A percentile compares a stretch with the other conserved stretches of the same genome.
Evolutionary conservation across 2,329 filamentous ascomycete species (phyloP).

Genomic region (Talaromyces amestolkiae): DNA sequence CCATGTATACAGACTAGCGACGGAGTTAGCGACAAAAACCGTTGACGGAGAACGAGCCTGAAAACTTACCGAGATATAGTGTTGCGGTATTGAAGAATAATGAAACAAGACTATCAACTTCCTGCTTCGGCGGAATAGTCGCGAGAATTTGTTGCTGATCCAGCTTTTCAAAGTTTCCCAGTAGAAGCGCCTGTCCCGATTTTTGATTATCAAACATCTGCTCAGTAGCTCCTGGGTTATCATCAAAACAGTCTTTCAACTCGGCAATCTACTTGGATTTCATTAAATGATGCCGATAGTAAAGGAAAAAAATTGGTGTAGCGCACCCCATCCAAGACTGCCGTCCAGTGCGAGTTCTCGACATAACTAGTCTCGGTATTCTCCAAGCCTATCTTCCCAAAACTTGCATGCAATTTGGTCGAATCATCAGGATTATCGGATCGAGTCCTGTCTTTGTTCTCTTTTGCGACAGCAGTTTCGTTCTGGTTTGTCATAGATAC

Average conservation of each 20-base stretch:
- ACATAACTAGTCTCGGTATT: constrained; percentile 17
- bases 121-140: constrained; percentile 11
- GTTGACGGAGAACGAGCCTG: no score
- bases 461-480: neutral
- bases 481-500: constrained; percentile 5
- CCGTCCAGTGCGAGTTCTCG: constrained; percentile 18
- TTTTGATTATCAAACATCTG: neutral
- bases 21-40: neutral
- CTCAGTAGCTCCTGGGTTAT: neutral
- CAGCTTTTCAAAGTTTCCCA: constrained; percentile 10
- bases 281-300: neutral
- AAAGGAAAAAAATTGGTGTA: neutral
- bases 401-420: constrained; percentile 5
- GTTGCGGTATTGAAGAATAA: constrained; percentile 12
- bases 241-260: constrained; percentile 17
- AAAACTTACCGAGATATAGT: constrained; percentile 6
- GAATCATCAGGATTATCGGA: neutral
- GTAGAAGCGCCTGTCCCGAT: constrained; percentile 6
- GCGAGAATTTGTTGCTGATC: constrained; percentile 11
- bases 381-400: constrained; percentile 16
- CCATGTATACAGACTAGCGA: constrained; percentile 13
- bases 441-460: neutral
- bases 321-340: constrained; percentile 12
- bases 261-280: constrained; percentile 14
- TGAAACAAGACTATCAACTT: constrained; percentile 15